Conservation (phyloP, 1,284 basidiomycete species). For the Sanghuangporus baumii region DNA sequence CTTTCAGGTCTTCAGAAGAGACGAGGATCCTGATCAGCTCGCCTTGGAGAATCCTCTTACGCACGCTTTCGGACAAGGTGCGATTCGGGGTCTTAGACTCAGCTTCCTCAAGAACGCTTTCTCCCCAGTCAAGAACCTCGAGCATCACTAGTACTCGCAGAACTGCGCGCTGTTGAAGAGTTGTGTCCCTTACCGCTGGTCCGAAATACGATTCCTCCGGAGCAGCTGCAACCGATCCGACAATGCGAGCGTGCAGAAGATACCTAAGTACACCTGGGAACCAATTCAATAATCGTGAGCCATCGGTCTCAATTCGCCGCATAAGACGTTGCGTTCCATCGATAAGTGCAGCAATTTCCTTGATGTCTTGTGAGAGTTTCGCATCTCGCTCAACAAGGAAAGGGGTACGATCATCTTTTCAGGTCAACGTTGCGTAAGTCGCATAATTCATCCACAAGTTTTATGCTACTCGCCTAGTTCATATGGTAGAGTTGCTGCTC, state of each 20-base stretch:
- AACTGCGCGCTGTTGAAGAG: neutral
- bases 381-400: conserved; percentile 5
- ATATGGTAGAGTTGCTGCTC: conserved; percentile 4
- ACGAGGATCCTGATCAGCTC: conserved; percentile 10
- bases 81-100: neutral
- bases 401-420: conserved; percentile 1
- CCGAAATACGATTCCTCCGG: neutral
- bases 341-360: conserved; percentile 9
- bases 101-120: neutral
- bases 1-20: conserved; percentile 7
- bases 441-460: neutral
- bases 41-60: conserved; percentile 5
- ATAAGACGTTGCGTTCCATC: conserved; percentile 4
- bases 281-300: conserved; percentile 5
- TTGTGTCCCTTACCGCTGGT: neutral
- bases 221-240: neutral
- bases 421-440: neutral
- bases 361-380: conserved; percentile 11
- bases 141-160: conserved; percentile 12
- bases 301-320: neutral
- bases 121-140: conserved; percentile 9
- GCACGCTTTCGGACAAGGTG: neutral
- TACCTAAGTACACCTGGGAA: conserved; percentile 10
- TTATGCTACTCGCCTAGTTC: neutral
- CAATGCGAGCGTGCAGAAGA: conserved; percentile 3